Conservation (phyloP, 441 rosid species). For the Populus hybrid region DNA sequence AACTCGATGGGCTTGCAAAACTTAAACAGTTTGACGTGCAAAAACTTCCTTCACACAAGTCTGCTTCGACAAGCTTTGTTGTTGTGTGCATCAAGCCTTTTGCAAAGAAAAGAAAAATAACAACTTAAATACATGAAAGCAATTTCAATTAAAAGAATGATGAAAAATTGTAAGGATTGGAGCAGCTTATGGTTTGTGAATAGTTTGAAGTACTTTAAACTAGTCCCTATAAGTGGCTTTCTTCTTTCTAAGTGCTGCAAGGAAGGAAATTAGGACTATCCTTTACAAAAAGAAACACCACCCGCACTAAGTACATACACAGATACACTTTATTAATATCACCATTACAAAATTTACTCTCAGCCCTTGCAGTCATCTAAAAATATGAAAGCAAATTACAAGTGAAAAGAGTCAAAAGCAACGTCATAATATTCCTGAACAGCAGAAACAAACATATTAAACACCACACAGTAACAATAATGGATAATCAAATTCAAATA, state of each 20-base stretch:
- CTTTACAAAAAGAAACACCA: not conserved
- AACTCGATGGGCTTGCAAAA: slow-evolving; percentile 35
- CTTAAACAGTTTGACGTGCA: slow-evolving; percentile 34
- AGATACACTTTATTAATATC: not conserved
- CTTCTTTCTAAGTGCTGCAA: not conserved
- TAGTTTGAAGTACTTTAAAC: not conserved
- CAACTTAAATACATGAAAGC: slow-evolving; percentile 24
- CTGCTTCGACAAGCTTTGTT: slow-evolving; percentile 38
- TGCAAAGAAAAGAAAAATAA: slow-evolving; percentile 36
- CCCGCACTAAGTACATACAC: not conserved
- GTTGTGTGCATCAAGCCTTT: slow-evolving; percentile 35
- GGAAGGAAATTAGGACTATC: not conserved
- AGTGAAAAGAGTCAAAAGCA: not conserved
- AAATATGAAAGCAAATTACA: not conserved
- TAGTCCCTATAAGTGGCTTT: not conserved
- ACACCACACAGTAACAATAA: slow-evolving; percentile 7
- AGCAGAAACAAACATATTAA: slow-evolving; percentile 14
- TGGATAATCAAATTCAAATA: not conserved
- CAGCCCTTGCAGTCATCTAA: not conserved
- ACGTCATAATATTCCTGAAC: slow-evolving; percentile 6
- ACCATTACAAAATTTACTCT: slow-evolving; percentile 1
- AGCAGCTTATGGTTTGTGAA: slow-evolving; percentile 4
- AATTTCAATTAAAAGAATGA: slow-evolving; percentile 16
- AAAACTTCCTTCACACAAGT: slow-evolving; percentile 37
- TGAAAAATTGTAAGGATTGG: slow-evolving; percentile 10